Conservation (phyloP, 441 rosid genomes). For the Syzygium malaccense region DNA sequence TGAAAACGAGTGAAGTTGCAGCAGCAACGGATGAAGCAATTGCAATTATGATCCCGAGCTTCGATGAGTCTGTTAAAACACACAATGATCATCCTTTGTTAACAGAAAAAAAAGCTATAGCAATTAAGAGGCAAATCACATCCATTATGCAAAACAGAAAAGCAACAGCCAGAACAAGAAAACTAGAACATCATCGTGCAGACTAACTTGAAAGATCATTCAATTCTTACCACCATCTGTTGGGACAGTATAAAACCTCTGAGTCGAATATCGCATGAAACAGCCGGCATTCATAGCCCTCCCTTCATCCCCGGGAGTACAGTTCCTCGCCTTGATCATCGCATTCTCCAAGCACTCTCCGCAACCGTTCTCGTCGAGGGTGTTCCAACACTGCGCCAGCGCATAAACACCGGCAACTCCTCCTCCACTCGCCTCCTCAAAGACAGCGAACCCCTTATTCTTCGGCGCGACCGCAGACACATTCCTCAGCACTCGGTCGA, state of each 20-base stretch:
- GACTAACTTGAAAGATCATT: neutral
- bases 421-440: neutral
- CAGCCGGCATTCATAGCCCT: conserved; percentile 15
- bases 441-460: neutral
- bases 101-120: neutral
- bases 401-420: neutral
- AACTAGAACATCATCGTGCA: neutral
- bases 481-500: neutral
- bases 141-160: neutral
- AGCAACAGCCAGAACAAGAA: neutral
- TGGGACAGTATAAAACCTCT: conserved; percentile 1
- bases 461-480: neutral
- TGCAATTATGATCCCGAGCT: neutral
- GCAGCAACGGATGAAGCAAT: neutral
- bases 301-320: conserved; percentile 4
- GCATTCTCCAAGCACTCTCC: conserved; percentile 7
- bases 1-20: neutral
- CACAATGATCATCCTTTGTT: neutral
- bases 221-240: neutral
- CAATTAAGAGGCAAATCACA: neutral
- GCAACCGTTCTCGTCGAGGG: neutral
- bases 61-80: neutral
- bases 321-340: neutral
- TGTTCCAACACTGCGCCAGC: conserved; percentile 12
- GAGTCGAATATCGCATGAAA: conserved; percentile 7